These are phyloP conservation scores for Boletus smithii DNA, from an alignment of 1,284 basidiomycete species.

Conservation along the genomic window DNA sequence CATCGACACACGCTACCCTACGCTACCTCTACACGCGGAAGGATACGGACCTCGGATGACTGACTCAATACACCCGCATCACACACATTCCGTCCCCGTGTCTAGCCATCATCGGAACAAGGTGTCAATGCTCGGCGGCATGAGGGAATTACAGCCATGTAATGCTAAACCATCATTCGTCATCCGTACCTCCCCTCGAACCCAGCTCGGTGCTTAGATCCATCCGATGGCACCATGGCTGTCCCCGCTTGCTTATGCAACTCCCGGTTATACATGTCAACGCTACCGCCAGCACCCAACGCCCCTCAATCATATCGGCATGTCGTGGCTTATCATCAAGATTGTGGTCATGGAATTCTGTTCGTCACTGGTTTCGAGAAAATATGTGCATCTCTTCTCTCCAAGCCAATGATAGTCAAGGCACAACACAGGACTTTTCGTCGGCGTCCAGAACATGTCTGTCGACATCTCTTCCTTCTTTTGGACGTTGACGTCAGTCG, in stretches of 20 bases:
- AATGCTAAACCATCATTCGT: background rate
- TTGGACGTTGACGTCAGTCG: conserved; percentile 7
- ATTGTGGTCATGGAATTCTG: background rate
- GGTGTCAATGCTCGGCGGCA: conserved; percentile 6
- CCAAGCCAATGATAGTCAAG: background rate
- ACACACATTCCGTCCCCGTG: conserved; percentile 6
- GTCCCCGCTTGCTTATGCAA: background rate
- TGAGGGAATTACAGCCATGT: background rate
- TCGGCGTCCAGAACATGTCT: background rate
- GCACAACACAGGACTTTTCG: background rate
- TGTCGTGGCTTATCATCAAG: background rate
- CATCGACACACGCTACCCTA: conserved; percentile 1
- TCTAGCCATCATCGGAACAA: conserved; percentile 9
- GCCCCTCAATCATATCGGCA: conserved; percentile 9
- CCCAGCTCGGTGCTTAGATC: background rate
- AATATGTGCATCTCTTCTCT: background rate
- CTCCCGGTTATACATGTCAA: conserved; percentile 9
- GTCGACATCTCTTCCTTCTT: conserved; percentile 1
- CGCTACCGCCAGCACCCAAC: conserved; percentile 1
- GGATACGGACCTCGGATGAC: conserved; percentile 11
- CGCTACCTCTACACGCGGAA: conserved; percentile 5
- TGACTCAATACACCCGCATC: conserved; percentile 1
- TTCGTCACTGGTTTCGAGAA: background rate
- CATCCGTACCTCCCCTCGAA: conserved; percentile 1
- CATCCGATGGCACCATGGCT: background rate